Evolutionary conservation across 2,329 filamentous ascomycete genomes (phyloP).

Genomic region (Aureobasidium sp.): DNA sequence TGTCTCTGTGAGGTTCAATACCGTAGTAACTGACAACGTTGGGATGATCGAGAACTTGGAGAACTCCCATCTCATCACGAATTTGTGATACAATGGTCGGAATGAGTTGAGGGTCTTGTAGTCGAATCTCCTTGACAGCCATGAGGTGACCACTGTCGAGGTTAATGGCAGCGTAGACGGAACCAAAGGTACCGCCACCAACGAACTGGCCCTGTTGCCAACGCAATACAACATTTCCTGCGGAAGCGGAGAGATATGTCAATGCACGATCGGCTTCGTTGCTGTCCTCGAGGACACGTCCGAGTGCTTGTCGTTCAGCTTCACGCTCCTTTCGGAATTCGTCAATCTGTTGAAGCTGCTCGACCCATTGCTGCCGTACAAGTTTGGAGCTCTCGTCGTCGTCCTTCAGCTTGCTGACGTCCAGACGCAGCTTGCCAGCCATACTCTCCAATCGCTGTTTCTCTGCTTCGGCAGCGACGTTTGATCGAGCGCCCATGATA

Average conservation of each 20-base stretch:
- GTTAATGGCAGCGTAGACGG: slow-evolving; percentile 95
- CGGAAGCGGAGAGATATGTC: slow-evolving; percentile 86
- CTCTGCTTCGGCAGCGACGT: slow-evolving; percentile 86
- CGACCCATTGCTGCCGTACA: slow-evolving; percentile 68
- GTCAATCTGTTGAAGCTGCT: slow-evolving; percentile 69
- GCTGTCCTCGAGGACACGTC: slow-evolving; percentile 83
- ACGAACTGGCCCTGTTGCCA: slow-evolving; percentile 99
- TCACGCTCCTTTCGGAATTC: slow-evolving; percentile 70
- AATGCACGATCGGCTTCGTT: slow-evolving; percentile 95
- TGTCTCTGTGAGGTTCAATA: slow-evolving; percentile 95
- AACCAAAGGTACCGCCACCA: slow-evolving; percentile 93
- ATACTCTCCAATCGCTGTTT: slow-evolving; percentile 79
- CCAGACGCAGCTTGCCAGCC: slow-evolving; percentile 67
- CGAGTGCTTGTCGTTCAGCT: slow-evolving; percentile 77
- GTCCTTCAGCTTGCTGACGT: slow-evolving; percentile 65
- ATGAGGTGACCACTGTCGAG: slow-evolving; percentile 92
- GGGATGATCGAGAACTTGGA: slow-evolving; percentile 92
- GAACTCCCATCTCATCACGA: slow-evolving; percentile 90
- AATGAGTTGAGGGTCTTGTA: slow-evolving; percentile 94
- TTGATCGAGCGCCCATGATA: slow-evolving; percentile 95
- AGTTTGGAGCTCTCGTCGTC: slow-evolving; percentile 78
- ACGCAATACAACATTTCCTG: slow-evolving; percentile 88
- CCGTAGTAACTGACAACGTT: slow-evolving; percentile 98
- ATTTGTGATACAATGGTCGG: slow-evolving; percentile 92
- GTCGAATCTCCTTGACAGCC: slow-evolving; percentile 96